These are phyloP conservation scores for Acidiella bohemica DNA, from an alignment of 495 filamentous ascomycete species.

Conservation along the genomic window DNA sequence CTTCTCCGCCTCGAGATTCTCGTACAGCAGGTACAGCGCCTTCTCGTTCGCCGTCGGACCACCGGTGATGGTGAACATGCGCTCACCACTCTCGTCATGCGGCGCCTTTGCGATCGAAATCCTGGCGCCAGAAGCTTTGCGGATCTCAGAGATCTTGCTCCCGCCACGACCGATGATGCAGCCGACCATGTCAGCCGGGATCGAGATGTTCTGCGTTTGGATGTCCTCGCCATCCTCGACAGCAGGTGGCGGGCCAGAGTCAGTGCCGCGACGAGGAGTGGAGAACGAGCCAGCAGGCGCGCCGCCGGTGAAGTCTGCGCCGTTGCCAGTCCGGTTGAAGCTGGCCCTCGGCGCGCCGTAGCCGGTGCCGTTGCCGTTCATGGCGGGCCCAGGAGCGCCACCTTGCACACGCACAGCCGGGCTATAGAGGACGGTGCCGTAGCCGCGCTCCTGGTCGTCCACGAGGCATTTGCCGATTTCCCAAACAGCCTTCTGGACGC, in stretches of 20 bases:
- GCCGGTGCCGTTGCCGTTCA: constrained; percentile 32
- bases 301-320: constrained; percentile 88
- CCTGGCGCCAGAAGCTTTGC: constrained; percentile 85
- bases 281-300: constrained; percentile 44
- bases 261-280: constrained; percentile 48
- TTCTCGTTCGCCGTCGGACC: constrained; percentile 84
- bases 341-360: constrained; percentile 40
- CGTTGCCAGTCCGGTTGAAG: constrained; percentile 88
- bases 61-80: constrained; percentile 99
- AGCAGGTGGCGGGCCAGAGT: constrained; percentile 52
- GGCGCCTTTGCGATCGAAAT: constrained; percentile 98
- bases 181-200: constrained; percentile 97
- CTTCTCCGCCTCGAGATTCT: constrained; percentile 98
- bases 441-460: constrained; percentile 93
- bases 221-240: constrained; percentile 95
- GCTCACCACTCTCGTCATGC: constrained; percentile 92
- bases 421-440: constrained; percentile 93
- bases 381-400: constrained; percentile 35
- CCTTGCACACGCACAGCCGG: constrained; percentile 70
- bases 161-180: constrained; percentile 95
- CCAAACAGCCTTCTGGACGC: constrained; percentile 91
- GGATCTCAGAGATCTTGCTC: constrained; percentile 95
- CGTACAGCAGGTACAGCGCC: constrained; percentile 88
- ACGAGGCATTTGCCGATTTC: constrained; percentile 98
- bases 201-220: constrained; percentile 98